Base-by-base conservation (phyloP, 2,329 filamentous ascomycete species). In the Ceratocystis alfenasii region DNA sequence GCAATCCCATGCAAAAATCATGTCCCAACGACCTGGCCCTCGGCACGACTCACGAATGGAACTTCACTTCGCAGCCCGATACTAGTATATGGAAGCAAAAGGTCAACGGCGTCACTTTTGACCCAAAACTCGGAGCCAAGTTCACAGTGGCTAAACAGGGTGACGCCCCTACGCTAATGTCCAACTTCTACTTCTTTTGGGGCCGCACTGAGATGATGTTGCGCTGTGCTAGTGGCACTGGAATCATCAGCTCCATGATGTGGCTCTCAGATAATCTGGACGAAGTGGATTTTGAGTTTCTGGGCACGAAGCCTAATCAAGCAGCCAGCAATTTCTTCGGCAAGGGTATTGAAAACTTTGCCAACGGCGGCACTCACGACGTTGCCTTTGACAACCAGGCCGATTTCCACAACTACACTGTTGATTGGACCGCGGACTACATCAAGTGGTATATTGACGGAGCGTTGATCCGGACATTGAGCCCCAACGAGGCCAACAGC, bases 281-380 rank as follows among this genome's bases (percentile, higher is more conserved):
- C 73, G 90, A 95, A 76, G 86, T 95, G 50, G 91, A 96, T 73
- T 93, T 89, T 83, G 89, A 94, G 73, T 88, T 89, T 72, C 80
- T 90, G 67, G 89, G 89, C 59, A 81, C 81, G 66, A 86, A 89
- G 72, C 75, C 77, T 65, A 83, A 79, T 17, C 76, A 80, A 44
- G 87, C 83, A 7, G 81, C 88, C 70, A 87, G 83, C 70, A 92
- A 93, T 78, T 93, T 87, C 76, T 93, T 88, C 71, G 87, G 88
- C 74, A 90, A 92, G 78, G 89, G 88, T 62, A 78, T 75, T 77
- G 77, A 84, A 75, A 74, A 88, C 78, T 73, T 79, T 75, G 79
- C 83, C 71, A 85, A 87, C 69, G 87, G 82, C 69, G 78, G 78
- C 55, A 83, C 84, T 73, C 80, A 87, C 71, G 74, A 76, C 8